Conservation (phyloP, 805 yeast species). For the Candida endomychidarum region DNA sequence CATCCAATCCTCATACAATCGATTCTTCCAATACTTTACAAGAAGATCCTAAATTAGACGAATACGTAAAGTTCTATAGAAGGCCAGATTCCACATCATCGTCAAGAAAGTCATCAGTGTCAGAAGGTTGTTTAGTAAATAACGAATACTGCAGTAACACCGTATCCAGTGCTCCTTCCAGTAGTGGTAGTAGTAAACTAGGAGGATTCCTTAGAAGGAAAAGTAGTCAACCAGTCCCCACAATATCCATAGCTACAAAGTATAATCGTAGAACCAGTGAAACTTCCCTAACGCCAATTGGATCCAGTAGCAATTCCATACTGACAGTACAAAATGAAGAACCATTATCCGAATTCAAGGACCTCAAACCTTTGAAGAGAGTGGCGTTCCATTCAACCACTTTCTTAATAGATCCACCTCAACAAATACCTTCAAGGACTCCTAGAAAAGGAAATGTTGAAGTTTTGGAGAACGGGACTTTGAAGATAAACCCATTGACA, state of each 20-base stretch:
- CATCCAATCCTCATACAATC: background rate
- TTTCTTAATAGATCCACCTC: conserved; percentile 58
- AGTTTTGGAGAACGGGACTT: conserved; percentile 51
- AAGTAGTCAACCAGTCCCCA: conserved; percentile 14
- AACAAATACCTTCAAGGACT: conserved; percentile 84
- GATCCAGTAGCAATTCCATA: background rate
- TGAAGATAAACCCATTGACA: conserved; percentile 53
- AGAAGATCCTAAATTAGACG: conserved; percentile 36
- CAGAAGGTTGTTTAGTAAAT: conserved; percentile 11
- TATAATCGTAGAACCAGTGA: conserved; percentile 16
- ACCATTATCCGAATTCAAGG: conserved; percentile 26
- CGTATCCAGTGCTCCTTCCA: background rate
- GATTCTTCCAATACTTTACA: too few relatives aligned
- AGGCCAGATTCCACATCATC: conserved; percentile 22
- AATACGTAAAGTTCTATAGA: conserved; percentile 35
- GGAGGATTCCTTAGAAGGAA: conserved; percentile 31
- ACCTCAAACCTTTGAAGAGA: conserved; percentile 37
- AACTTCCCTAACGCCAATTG: conserved; percentile 1
- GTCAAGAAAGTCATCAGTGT: conserved; percentile 17
- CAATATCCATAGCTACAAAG: conserved; percentile 16
- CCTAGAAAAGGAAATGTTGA: conserved; percentile 79
- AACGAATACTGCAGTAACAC: background rate
- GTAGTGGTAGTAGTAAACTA: conserved; percentile 16
- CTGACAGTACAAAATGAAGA: background rate
- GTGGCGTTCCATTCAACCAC: conserved; percentile 45